phyloP scores from a whole-genome alignment of 176 grass and related monocot genomes.

The Phragmites australis region DNA sequence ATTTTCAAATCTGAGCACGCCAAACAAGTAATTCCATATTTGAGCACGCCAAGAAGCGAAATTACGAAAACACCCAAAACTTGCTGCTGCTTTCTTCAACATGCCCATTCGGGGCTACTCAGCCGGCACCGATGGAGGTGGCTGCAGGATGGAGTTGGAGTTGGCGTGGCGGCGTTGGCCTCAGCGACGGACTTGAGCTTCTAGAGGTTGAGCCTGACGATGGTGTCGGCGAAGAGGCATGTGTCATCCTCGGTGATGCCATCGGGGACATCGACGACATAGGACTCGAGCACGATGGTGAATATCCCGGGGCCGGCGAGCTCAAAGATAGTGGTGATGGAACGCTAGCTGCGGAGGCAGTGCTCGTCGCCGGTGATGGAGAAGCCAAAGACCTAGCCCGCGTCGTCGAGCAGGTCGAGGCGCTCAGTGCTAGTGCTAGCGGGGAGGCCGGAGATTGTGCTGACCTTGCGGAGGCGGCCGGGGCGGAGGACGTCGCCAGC shows the following conservation, averaged over 20 bases:
- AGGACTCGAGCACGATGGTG: conserved; percentile 90
- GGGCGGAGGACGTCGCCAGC: conserved; percentile 57
- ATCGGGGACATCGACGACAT: conserved; percentile 84
- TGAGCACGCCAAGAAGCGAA: conserved; percentile 42
- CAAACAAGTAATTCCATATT: no score
- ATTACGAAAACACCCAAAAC: conserved; percentile 34
- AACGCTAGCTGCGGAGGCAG: conserved; percentile 79
- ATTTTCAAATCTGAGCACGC: no score
- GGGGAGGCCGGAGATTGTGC: conserved; percentile 89
- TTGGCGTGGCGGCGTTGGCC: conserved; percentile 42
- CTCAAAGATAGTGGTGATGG: conserved; percentile 77
- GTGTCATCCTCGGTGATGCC: conserved; percentile 94
- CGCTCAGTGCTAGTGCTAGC: conserved; percentile 94
- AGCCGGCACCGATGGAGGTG: conserved; percentile 13
- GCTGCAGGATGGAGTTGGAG: neutral
- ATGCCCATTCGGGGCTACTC: conserved; percentile 35
- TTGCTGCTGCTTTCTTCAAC: neutral
- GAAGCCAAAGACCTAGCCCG: conserved; percentile 58
- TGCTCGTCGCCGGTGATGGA: conserved; percentile 95
- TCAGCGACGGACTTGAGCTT: conserved; percentile 93
- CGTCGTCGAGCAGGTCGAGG: conserved; percentile 86
- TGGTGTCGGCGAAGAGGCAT: conserved; percentile 92
- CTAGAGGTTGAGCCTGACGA: conserved; percentile 96
- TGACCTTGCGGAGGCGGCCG: conserved; percentile 78
- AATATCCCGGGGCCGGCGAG: conserved; percentile 61